A percentile compares a stretch with the other conserved stretches of the same genome.
phyloP scores from a whole-genome alignment of 306 rosid genomes.

The Hylodesmum podocarpum region DNA sequence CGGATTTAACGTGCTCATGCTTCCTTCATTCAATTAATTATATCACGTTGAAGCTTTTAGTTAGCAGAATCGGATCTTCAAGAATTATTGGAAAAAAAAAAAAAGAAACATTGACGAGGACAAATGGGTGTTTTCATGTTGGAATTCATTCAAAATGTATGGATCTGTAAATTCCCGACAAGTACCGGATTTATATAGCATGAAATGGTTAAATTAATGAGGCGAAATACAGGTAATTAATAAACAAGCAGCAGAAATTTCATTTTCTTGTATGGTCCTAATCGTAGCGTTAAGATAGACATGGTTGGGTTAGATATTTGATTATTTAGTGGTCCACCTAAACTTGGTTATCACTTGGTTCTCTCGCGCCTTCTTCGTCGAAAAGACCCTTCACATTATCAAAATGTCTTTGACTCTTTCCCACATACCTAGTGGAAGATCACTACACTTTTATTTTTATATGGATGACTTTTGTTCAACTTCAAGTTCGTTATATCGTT shows the following conservation, averaged over 20 bases:
- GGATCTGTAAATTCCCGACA: not conserved
- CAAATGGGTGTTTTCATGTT: not conserved
- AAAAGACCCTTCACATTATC: not conserved
- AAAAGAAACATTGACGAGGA: not conserved
- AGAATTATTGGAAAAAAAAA: not conserved
- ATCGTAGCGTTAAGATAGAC: not conserved
- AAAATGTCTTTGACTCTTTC: not conserved
- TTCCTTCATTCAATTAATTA: not conserved
- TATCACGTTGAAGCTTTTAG: not conserved
- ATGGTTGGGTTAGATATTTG: slow-evolving; percentile 11
- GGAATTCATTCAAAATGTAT: not conserved
- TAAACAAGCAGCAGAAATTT: not conserved
- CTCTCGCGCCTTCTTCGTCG: not conserved
- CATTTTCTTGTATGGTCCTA: not conserved
- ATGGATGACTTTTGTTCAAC: not conserved
- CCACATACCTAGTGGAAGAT: not conserved
- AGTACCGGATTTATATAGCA: not conserved
- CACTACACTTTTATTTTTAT: not conserved
- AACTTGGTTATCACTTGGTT: not conserved
- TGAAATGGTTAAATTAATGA: not conserved
- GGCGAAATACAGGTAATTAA: not conserved
- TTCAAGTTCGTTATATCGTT: too few species aligned
- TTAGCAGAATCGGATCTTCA: not conserved
- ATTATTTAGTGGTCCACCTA: not conserved
- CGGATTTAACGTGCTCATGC: not conserved